Evolutionary conservation across 768 basidiomycete species (phyloP).

Genomic region (Hericium coralloides): DNA sequence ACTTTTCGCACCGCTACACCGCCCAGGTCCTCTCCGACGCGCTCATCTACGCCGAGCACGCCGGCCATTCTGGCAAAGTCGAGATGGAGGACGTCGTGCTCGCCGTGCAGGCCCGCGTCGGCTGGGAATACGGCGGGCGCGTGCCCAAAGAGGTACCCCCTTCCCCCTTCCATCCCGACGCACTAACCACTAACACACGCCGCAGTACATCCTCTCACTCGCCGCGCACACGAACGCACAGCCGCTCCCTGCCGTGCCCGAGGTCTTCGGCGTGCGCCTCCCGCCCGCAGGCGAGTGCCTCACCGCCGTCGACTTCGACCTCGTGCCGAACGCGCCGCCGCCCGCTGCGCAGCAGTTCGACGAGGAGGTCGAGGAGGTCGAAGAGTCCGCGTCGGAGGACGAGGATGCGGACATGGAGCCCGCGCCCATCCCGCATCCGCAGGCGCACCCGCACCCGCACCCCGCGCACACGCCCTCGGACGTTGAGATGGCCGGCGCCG

Average conservation of each 20-base stretch:
- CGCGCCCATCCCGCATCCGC: constrained; percentile 36
- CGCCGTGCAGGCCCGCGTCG: constrained; percentile 81
- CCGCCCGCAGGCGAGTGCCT: constrained; percentile 62
- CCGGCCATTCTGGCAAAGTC: constrained; percentile 66
- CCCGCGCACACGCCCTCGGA: constrained; percentile 55
- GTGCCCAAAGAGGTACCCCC: constrained; percentile 78
- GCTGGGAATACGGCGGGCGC: constrained; percentile 87
- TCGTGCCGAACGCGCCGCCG: constrained; percentile 78
- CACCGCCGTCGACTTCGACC: constrained; percentile 76
- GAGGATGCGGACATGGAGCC: constrained; percentile 65
- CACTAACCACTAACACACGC: background rate
- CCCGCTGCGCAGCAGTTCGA: constrained; percentile 68
- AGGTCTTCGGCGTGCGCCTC: constrained; percentile 82
- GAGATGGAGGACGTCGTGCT: constrained; percentile 78
- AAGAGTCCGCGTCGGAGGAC: constrained; percentile 62
- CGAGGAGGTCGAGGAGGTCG: constrained; percentile 76
- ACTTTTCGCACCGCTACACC: constrained; percentile 81
- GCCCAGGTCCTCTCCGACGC: constrained; percentile 79
- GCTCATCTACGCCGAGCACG: constrained; percentile 82
- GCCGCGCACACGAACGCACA: constrained; percentile 77
- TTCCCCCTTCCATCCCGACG: background rate
- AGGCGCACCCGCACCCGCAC: constrained; percentile 9
- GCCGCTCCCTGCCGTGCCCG: constrained; percentile 77
- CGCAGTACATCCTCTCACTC: constrained; percentile 67
- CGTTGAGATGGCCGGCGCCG: constrained; percentile 48